phyloP scores from a whole-genome alignment of 768 basidiomycete genomes.

The Cystoderma amianthinum region DNA sequence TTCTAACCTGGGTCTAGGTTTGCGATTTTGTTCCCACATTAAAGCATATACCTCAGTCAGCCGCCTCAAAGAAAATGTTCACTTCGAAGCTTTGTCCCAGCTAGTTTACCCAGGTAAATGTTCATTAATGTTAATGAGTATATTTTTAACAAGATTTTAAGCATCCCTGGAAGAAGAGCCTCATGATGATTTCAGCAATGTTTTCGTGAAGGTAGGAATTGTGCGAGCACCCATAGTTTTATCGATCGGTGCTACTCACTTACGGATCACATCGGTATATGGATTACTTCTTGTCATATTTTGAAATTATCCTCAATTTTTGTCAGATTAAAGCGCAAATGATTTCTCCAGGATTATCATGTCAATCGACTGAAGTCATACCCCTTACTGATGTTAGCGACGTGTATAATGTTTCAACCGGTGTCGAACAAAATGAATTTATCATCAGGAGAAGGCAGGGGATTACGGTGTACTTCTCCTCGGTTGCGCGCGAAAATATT shows the following conservation, averaged over 20 bases:
- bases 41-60: conserved; percentile 57
- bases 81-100: conserved; percentile 34
- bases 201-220: conserved; percentile 62
- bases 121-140: too few relatives aligned
- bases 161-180: conserved; percentile 59
- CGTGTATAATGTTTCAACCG: conserved; percentile 74
- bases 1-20: conserved; percentile 26
- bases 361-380: conserved; percentile 80
- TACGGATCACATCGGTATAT: conserved; percentile 67
- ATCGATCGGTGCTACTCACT: conserved; percentile 59
- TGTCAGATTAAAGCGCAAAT: conserved; percentile 60
- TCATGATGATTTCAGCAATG: conserved; percentile 46
- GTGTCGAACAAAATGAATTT: conserved; percentile 70
- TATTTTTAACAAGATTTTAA: conserved; percentile 14
- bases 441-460: conserved; percentile 74
- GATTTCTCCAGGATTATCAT: conserved; percentile 60
- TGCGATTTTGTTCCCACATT: conserved; percentile 43
- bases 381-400: conserved; percentile 79
- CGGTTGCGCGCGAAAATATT: conserved; percentile 58
- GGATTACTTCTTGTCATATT: background rate
- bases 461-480: conserved; percentile 71
- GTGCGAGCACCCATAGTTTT: conserved; percentile 69
- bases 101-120: conserved; percentile 51
- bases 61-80: conserved; percentile 53
- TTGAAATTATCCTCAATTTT: conserved; percentile 1